Conservation (phyloP, 2,329 filamentous ascomycete genomes). For the Amylocarpus encephaloides region DNA sequence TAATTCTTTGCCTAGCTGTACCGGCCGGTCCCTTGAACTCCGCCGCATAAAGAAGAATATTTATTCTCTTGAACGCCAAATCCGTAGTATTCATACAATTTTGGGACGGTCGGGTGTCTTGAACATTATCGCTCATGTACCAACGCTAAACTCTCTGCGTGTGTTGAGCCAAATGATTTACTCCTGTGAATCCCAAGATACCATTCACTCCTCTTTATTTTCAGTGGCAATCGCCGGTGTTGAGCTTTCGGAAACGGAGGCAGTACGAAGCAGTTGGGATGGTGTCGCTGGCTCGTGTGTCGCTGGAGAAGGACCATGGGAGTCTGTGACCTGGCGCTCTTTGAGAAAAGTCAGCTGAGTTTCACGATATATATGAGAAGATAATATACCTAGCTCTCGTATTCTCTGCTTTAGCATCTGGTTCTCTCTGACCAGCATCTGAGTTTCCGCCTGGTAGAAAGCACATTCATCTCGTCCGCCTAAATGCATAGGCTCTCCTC, state of each 20-base stretch:
- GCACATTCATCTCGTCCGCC: slow-evolving; percentile 67
- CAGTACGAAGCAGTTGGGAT: slow-evolving; percentile 27
- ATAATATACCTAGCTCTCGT: slow-evolving; percentile 57
- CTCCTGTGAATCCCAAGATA: too few relatives aligned
- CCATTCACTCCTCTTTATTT: too few relatives aligned
- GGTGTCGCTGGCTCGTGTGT: slow-evolving; percentile 29
- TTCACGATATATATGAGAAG: neutral
- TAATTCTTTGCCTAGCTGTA: too few relatives aligned
- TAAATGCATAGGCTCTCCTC: slow-evolving; percentile 51
- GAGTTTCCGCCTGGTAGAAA: slow-evolving; percentile 77
- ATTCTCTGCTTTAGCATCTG: slow-evolving; percentile 75
- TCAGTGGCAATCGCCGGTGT: too few relatives aligned
- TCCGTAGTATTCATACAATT: too few relatives aligned
- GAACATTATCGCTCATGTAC: too few relatives aligned
- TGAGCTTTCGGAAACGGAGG: slow-evolving; percentile 27
- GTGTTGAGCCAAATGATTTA: too few relatives aligned
- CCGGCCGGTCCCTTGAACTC: too few relatives aligned
- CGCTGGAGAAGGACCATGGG: slow-evolving; percentile 25
- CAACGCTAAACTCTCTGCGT: too few relatives aligned
- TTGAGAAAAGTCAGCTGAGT: slow-evolving; percentile 9
- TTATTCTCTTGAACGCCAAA: too few relatives aligned
- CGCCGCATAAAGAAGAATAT: too few relatives aligned
- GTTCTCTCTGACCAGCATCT: slow-evolving; percentile 71
- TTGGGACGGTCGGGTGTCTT: too few relatives aligned
- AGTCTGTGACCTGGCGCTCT: slow-evolving; percentile 28